Evolutionary conservation across 495 filamentous ascomycete species (phyloP).

Genomic region (Trypethelium eluteriae): DNA sequence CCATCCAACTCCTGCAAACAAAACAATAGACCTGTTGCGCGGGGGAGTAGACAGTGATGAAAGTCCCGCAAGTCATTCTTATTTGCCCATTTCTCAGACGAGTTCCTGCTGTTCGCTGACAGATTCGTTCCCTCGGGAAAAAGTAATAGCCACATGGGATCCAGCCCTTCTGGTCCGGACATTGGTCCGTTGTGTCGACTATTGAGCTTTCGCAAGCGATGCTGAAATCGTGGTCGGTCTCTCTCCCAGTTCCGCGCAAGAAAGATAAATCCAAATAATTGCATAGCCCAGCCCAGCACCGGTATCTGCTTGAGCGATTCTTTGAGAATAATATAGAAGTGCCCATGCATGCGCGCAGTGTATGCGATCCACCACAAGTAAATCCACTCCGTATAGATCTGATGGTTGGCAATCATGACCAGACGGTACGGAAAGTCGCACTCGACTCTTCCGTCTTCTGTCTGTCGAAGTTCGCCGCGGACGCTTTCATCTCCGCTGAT

Average conservation of each 20-base stretch:
- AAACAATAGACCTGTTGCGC: slow-evolving; percentile 68
- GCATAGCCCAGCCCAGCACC: slow-evolving; percentile 68
- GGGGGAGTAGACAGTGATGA: slow-evolving; percentile 61
- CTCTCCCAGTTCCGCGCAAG: slow-evolving; percentile 74
- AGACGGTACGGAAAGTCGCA: slow-evolving; percentile 68
- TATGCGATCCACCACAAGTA: slow-evolving; percentile 87
- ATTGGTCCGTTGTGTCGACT: slow-evolving; percentile 44
- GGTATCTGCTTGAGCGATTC: slow-evolving; percentile 73
- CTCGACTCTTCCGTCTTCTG: slow-evolving; percentile 57
- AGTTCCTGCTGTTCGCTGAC: slow-evolving; percentile 53
- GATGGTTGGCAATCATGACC: slow-evolving; percentile 77
- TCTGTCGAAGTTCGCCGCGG: slow-evolving; percentile 57
- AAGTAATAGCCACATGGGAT: slow-evolving; percentile 81
- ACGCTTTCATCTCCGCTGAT: slow-evolving; percentile 72
- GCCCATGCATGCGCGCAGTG: slow-evolving; percentile 67
- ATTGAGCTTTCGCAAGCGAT: slow-evolving; percentile 63
- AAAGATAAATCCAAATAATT: slow-evolving; percentile 78
- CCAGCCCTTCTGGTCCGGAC: slow-evolving; percentile 35
- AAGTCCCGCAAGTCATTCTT: slow-evolving; percentile 60
- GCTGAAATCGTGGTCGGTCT: slow-evolving; percentile 61
- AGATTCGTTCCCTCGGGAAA: slow-evolving; percentile 81
- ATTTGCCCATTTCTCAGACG: slow-evolving; percentile 59
- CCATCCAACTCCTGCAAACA: slow-evolving; percentile 63
- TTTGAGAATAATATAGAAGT: slow-evolving; percentile 77
- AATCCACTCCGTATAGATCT: slow-evolving; percentile 82